Base-by-base conservation (phyloP, 2,329 filamentous ascomycete species). In the Penicillium sp. region DNA sequence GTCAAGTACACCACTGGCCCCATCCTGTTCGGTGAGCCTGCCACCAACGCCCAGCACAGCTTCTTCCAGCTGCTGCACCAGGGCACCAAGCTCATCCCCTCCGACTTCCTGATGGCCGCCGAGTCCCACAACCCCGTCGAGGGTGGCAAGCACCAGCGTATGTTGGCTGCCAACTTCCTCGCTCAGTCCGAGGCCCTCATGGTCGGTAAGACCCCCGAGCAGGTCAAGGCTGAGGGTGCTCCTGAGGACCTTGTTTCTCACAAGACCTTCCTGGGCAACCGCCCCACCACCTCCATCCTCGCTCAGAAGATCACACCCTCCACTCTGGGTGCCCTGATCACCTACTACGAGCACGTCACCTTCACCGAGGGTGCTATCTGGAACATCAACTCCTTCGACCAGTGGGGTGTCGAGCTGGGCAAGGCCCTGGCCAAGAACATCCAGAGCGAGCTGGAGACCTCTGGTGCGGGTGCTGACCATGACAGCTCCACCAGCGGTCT, bases 41-140 rank as follows among this genome's bases (percentile, higher is more conserved):
- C 92, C 78, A 99, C 94, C 75, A 99, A 99, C 74, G 94, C 94
- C 43, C 94, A 99, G 82, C 94, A 99, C 85, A 97, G 94, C 58
- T 99, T 99, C 87, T 99, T 96, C 88, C 94, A 99, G 84, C 88
- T 99, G 45, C 87, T 99, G 56, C 94, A 99, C 83, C 94, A 99
- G 79, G 94, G 94, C 70, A 99, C 94, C 68, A 97, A 97, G 86
- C 87, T 99, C 70, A 97, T 99, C 73, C 94, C 94, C 14, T 89
- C 93, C 66, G 94, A 99, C 79, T 99, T 99, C 82, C 95, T 99
- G 79, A 82, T 99, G 67, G 94, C 94, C 38, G 92, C 91, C 62
- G 86, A 97, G 81, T 95, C 91, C 52, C 94, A 99, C 85, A 99
- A 99, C 85, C 92, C 93, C 51, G 87, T 96, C 61, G 86, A 91